These are phyloP conservation scores for Neocallimastix lanati DNA, from an alignment of 192 early-diverging fungal genomes.

Conservation along the genomic window DNA sequence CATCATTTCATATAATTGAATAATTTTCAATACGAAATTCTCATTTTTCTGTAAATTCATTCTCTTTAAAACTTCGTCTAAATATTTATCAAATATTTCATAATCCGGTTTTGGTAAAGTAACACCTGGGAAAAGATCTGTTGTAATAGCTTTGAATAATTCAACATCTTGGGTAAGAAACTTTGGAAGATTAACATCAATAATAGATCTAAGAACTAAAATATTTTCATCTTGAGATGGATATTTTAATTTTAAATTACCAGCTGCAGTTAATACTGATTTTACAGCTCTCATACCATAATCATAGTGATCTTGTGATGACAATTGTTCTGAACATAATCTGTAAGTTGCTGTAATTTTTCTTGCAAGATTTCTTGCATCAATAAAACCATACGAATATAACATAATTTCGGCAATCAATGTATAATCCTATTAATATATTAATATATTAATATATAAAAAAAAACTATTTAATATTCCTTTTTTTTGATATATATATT, in stretches of 20 bases:
- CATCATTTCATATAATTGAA: neutral
- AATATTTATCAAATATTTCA: neutral
- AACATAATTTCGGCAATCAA: constrained; percentile 43
- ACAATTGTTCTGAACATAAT: neutral
- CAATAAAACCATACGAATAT: constrained; percentile 23
- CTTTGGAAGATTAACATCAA: neutral
- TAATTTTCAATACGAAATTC: neutral
- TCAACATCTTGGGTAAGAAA: neutral
- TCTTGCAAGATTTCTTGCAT: neutral
- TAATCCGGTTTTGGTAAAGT: neutral
- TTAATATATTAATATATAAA: too few species aligned
- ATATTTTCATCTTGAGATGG: neutral
- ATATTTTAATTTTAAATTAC: neutral
- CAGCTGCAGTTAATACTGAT: neutral
- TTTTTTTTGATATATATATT: too few species aligned
- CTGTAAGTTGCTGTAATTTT: neutral
- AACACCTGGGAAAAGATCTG: neutral
- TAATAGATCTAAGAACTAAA: neutral
- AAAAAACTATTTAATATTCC: too few species aligned
- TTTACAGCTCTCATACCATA: neutral
- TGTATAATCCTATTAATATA: constrained; percentile 24
- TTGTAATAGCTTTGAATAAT: neutral
- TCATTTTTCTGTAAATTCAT: neutral
- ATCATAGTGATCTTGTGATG: neutral
- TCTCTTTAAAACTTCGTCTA: neutral